phyloP scores from a whole-genome alignment of 441 rosid genomes.

The Erodium trifolium region DNA sequence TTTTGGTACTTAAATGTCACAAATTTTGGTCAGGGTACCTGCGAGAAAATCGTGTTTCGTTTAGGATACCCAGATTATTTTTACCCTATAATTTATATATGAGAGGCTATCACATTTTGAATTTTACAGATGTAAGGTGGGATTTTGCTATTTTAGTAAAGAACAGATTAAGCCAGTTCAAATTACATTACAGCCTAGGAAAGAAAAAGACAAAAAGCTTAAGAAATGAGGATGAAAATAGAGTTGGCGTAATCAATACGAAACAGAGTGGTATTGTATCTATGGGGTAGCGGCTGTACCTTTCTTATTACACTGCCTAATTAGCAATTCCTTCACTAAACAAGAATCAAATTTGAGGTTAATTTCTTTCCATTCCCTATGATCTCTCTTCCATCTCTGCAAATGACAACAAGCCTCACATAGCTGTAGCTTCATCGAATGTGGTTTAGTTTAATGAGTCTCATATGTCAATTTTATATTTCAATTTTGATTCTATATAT shows the following conservation, averaged over 20 bases:
- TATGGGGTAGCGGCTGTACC: neutral
- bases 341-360: neutral
- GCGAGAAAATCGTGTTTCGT: too few species aligned
- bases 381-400: neutral
- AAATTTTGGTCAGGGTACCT: too few species aligned
- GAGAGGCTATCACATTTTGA: neutral
- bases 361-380: neutral
- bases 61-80: too few species aligned
- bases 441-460: neutral
- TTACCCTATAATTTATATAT: too few species aligned
- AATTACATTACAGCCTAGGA: neutral
- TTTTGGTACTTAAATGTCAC: too few species aligned
- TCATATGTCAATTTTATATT: constrained; percentile 1
- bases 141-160: neutral
- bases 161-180: neutral
- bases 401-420: neutral
- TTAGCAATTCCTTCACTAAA: neutral
- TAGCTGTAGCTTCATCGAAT: constrained; percentile 7
- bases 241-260: neutral
- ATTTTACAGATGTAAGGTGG: neutral
- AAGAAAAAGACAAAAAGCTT: too few species aligned
- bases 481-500: neutral
- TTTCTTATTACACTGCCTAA: too few species aligned
- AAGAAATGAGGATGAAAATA: too few species aligned
- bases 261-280: neutral